Conservation (phyloP, 1,284 basidiomycete genomes). For the Ustilago bromivora region DNA sequence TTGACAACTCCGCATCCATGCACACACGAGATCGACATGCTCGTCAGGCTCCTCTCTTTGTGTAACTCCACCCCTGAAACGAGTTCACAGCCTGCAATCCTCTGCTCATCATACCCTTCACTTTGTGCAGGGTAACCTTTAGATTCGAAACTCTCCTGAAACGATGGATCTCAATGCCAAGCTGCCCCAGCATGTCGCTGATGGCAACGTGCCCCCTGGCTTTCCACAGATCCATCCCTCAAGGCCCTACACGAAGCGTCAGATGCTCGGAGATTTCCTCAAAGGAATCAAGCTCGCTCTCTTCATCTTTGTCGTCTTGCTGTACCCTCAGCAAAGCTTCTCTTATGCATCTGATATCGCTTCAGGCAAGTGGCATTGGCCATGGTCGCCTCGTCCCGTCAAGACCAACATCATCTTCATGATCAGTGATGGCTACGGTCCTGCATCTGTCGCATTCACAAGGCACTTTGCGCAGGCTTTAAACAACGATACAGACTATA, state of each 20-base stretch:
- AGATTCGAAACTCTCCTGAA: not conserved
- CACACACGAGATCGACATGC: constrained; percentile 1
- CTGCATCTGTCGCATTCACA: constrained; percentile 68
- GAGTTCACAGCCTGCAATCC: not conserved
- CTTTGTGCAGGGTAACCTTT: not conserved
- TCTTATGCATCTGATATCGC: constrained; percentile 22
- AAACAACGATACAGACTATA: constrained; percentile 42
- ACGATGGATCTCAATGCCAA: constrained; percentile 27
- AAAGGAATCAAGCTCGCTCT: constrained; percentile 12
- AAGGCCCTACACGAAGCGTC: constrained; percentile 1
- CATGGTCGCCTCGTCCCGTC: constrained; percentile 33
- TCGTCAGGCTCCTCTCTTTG: constrained; percentile 17
- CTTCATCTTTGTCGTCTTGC: constrained; percentile 11
- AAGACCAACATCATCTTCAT: constrained; percentile 70
- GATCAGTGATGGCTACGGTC: constrained; percentile 70
- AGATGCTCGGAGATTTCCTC: constrained; percentile 9
- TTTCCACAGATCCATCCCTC: not conserved
- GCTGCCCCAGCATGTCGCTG: constrained; percentile 16
- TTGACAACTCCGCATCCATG: constrained; percentile 15
- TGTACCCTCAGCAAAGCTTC: not conserved
- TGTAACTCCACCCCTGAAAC: too few relatives aligned
- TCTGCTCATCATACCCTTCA: not conserved
- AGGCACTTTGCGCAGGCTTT: constrained; percentile 65
- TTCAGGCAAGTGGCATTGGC: constrained; percentile 33
- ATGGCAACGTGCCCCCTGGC: not conserved